Evolutionary conservation across 1,139 yeast genomes (phyloP).

Genomic region (Taphrina deformans): DNA sequence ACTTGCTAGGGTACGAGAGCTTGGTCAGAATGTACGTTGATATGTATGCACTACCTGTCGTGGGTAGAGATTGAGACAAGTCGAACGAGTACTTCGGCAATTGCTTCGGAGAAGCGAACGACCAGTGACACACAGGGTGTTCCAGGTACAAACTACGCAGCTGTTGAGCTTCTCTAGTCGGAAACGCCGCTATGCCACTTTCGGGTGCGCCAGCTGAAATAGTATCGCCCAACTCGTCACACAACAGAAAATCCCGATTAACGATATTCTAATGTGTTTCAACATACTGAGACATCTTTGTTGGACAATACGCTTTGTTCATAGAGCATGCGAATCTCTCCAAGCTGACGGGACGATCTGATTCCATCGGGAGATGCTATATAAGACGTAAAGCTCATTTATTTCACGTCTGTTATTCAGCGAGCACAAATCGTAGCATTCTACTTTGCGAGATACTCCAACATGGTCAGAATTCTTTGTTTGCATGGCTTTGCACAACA

Average conservation of each 20-base stretch:
- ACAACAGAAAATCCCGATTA: too few relatives aligned
- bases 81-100: too few relatives aligned
- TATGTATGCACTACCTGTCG: conserved; percentile 42
- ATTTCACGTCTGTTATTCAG: too few relatives aligned
- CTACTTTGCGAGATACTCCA: too few relatives aligned
- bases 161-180: not conserved
- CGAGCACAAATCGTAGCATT: too few relatives aligned
- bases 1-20: conserved; percentile 57
- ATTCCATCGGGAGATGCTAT: too few relatives aligned
- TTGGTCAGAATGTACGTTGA: conserved; percentile 63
- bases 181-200: not conserved
- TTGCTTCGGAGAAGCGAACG: too few relatives aligned
- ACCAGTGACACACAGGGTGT: too few relatives aligned
- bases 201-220: not conserved
- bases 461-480: conserved; percentile 51
- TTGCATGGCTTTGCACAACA: conserved; percentile 56
- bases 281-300: not conserved
- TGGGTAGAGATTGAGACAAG: not conserved
- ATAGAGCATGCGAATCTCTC: not conserved
- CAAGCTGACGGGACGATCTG: too few relatives aligned
- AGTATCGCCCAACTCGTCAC: not conserved
- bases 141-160: too few relatives aligned
- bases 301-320: not conserved
- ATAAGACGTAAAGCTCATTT: too few relatives aligned
- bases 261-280: too few relatives aligned